Percentiles rank a stretch among this genome's conserved stretches.
Conservation (phyloP, 768 basidiomycete species). For the Crepidotus variabilis region DNA sequence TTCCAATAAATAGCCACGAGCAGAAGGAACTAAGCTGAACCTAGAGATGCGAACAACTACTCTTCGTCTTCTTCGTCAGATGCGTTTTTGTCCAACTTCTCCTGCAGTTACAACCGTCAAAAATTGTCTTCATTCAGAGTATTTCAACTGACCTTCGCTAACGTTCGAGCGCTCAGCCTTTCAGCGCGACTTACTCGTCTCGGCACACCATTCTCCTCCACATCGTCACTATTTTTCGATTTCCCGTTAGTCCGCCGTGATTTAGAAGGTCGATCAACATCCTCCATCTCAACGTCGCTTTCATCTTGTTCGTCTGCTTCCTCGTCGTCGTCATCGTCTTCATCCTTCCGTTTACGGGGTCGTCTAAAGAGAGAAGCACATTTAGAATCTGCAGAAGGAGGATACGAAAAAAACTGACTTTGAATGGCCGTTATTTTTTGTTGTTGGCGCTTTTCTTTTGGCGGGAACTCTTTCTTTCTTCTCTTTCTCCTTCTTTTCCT, state of each 20-base stretch:
- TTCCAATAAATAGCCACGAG: neutral
- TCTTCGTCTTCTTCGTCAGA: slow-evolving; percentile 1
- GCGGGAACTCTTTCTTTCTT: slow-evolving; percentile 43
- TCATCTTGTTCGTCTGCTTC: slow-evolving; percentile 23
- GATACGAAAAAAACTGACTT: slow-evolving; percentile 33
- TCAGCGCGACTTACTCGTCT: slow-evolving; percentile 17
- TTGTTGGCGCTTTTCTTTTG: slow-evolving; percentile 51
- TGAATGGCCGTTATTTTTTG: slow-evolving; percentile 42
- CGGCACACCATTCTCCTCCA: slow-evolving; percentile 24
- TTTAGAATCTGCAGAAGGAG: slow-evolving; percentile 5
- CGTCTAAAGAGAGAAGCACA: slow-evolving; percentile 24
- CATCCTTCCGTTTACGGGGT: slow-evolving; percentile 27
- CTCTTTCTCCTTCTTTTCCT: slow-evolving; percentile 31
- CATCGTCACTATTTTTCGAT: slow-evolving; percentile 23
- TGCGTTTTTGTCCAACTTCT: slow-evolving; percentile 1
- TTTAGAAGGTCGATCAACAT: slow-evolving; percentile 3
- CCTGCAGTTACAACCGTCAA: neutral
- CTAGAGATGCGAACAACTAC: neutral
- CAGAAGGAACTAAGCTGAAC: neutral
- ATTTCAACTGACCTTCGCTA: slow-evolving; percentile 17
- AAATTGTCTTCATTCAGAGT: neutral
- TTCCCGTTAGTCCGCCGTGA: slow-evolving; percentile 12
- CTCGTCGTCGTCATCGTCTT: slow-evolving; percentile 40
- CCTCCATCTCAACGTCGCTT: slow-evolving; percentile 37
- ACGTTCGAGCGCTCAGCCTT: slow-evolving; percentile 20